Percentiles rank a stretch among this genome's conserved stretches.
These are phyloP conservation scores for Gracilaria caudata DNA, from an alignment of 23 red algal species.

Conservation along the genomic window DNA sequence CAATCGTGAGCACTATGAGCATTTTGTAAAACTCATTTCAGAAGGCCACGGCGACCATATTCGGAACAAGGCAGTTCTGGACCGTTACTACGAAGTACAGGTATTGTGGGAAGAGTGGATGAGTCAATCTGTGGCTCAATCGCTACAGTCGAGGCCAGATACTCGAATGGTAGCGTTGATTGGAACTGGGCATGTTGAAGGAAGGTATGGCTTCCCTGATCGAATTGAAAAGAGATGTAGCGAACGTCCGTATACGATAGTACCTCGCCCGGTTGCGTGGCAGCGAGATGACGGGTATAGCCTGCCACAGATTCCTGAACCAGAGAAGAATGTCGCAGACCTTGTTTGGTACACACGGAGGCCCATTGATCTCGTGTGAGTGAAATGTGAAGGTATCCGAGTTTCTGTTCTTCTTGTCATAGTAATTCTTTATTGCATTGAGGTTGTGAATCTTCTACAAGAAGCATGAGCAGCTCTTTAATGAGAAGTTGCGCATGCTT, in stretches of 20 bases:
- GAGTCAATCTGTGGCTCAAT: slow-evolving; percentile 71
- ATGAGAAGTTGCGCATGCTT: no score
- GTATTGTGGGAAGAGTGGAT: slow-evolving; percentile 95
- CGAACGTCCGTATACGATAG: slow-evolving; percentile 72
- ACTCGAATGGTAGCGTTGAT: slow-evolving; percentile 69
- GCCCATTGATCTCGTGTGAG: slow-evolving; percentile 17
- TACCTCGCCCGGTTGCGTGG: slow-evolving; percentile 76
- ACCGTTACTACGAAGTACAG: slow-evolving; percentile 78
- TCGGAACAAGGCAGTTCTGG: slow-evolving; percentile 5
- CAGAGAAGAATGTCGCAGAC: slow-evolving; percentile 61
- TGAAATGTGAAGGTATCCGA: not conserved
- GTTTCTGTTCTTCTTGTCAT: not conserved
- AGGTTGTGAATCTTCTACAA: no score
- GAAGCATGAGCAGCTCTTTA: no score
- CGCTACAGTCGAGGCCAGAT: slow-evolving; percentile 35
- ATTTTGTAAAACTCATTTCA: slow-evolving; percentile 49
- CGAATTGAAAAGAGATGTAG: slow-evolving; percentile 73
- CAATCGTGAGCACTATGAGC: slow-evolving; percentile 70
- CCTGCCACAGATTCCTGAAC: slow-evolving; percentile 50
- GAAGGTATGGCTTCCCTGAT: slow-evolving; percentile 78
- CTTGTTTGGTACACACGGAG: slow-evolving; percentile 81
- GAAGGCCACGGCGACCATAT: slow-evolving; percentile 15
- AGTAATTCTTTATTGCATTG: not conserved
- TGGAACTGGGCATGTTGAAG: slow-evolving; percentile 88
- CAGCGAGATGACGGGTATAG: slow-evolving; percentile 22